Evolutionary conservation across 2,329 filamentous ascomycete species (phyloP), one percentile per base, ranked within the genome.

Genomic region (Fusarium avenaceum): DNA sequence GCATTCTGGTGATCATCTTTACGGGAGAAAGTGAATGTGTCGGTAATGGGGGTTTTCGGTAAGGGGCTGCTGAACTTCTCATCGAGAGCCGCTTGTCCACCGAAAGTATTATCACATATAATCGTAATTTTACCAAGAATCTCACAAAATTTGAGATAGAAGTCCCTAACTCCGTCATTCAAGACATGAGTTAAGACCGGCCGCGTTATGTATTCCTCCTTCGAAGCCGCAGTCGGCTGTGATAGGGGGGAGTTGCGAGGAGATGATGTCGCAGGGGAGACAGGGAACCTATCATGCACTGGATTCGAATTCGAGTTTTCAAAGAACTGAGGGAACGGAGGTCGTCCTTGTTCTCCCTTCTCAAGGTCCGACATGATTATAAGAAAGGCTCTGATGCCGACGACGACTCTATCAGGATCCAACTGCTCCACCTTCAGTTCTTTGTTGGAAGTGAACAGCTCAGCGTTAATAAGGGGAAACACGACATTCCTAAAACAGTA

Each of bases 401-500:
- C 92, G n/a, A 98, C 95, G 81, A 97, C 97, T 73, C 93, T 91
- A 76, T 99, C 96, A 1, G 96, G 96, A 65, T 99, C 96, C 65
- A 99, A 86, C 75, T 96, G 93, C 75, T 98, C 96, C 28, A 97
- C 92, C 75, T 89, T 94, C 42, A 96, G 81, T 44, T 97, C 92
- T 73, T 90, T 86, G 67, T 92, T 83, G 19, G 89, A 88, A 28
- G 87, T 85, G 76, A 97, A 96, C n/a, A 94, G 83, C 52, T 97
- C 95, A 2, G 94, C 93, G 76, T 97, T 97, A 75, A 99, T 92
- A 38, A 99, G 82, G 4, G 95, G 96, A 72, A 97, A 98, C n/a
- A 99, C 93, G 68, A 98, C 92, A 46, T 85, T 92, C 70, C 90
- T 88, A 79, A 98, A 97, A 79, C 95, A 98, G 68, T 97, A 91